Evolutionary conservation across 1,139 yeast species (phyloP).

Genomic region (Pichia sp.): DNA sequence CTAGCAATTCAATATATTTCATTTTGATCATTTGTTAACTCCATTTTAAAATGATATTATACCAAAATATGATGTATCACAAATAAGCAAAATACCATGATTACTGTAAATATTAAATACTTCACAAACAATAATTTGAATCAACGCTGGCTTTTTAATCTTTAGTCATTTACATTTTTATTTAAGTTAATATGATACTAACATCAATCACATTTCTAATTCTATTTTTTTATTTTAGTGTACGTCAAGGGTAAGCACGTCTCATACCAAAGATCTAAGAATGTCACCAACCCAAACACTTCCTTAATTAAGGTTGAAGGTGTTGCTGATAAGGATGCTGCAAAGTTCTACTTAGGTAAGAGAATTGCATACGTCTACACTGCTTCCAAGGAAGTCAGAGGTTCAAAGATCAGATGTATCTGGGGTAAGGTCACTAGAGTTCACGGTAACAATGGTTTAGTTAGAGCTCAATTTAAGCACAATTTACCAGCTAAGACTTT

Average conservation of each 20-base stretch:
- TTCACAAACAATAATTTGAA: no score
- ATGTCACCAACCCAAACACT: constrained; percentile 96
- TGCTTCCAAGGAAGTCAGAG: constrained; percentile 96
- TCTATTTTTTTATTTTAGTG: constrained; percentile 41
- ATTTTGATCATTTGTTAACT: no score
- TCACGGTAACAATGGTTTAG: constrained; percentile 98
- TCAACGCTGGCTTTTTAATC: background rate
- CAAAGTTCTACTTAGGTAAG: constrained; percentile 99
- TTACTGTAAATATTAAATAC: no score
- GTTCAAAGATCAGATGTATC: constrained; percentile 98
- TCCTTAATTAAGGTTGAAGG: constrained; percentile 97
- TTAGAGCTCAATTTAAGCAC: constrained; percentile 98
- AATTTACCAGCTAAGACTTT: constrained; percentile 99
- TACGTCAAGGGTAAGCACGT: constrained; percentile 99
- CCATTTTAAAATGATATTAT: no score
- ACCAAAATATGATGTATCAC: no score
- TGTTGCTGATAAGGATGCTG: constrained; percentile 85
- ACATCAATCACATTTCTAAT: constrained; percentile 10
- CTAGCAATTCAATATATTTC: no score
- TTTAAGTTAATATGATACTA: constrained; percentile 17
- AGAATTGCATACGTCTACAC: constrained; percentile 99
- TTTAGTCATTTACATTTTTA: background rate
- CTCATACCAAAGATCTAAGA: constrained; percentile 99
- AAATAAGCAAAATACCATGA: no score
- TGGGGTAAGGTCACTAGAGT: constrained; percentile 99